phyloP scores from a whole-genome alignment of 345 rosid genomes.

The Eucalyptus melliodora region DNA sequence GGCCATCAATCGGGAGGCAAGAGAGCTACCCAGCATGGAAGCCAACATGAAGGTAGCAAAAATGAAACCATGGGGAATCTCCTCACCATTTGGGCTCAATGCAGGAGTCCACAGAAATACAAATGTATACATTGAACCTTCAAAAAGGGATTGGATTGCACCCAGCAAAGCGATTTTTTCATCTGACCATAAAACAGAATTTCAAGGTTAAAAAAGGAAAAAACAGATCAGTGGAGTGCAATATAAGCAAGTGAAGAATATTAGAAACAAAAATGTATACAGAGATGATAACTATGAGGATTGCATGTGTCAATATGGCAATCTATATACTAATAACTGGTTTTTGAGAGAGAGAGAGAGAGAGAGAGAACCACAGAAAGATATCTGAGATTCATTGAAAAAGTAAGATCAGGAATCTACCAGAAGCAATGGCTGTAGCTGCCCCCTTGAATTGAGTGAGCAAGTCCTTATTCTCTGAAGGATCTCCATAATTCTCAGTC shows the following conservation, averaged over 20 bases:
- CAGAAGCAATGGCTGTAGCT: slow-evolving; percentile 91
- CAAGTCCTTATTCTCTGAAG: slow-evolving; percentile 88
- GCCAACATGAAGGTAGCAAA: slow-evolving; percentile 98
- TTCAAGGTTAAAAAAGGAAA: not conserved
- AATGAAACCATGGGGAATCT: slow-evolving; percentile 94
- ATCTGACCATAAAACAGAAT: slow-evolving; percentile 26
- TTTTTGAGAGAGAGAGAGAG: not conserved
- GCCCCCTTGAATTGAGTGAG: slow-evolving; percentile 87
- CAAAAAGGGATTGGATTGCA: slow-evolving; percentile 93
- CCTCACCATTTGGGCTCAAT: slow-evolving; percentile 79
- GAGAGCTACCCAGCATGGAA: slow-evolving; percentile 95
- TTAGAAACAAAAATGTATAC: not conserved
- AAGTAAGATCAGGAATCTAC: slow-evolving; percentile 15
- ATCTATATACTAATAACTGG: not conserved
- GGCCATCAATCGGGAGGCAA: slow-evolving; percentile 85
- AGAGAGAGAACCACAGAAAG: not conserved
- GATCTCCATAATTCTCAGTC: slow-evolving; percentile 84
- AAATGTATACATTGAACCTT: slow-evolving; percentile 98
- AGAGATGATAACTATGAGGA: not conserved
- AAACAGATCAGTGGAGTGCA: not conserved
- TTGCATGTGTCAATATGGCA: not conserved
- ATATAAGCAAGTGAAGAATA: not conserved
- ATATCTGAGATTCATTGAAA: not conserved
- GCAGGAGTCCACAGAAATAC: slow-evolving; percentile 99
- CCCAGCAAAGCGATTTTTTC: slow-evolving; percentile 94